These are phyloP conservation scores for Calamus simplicifolius DNA, from an alignment of 176 grass and related monocot species.

Conservation along the genomic window DNA sequence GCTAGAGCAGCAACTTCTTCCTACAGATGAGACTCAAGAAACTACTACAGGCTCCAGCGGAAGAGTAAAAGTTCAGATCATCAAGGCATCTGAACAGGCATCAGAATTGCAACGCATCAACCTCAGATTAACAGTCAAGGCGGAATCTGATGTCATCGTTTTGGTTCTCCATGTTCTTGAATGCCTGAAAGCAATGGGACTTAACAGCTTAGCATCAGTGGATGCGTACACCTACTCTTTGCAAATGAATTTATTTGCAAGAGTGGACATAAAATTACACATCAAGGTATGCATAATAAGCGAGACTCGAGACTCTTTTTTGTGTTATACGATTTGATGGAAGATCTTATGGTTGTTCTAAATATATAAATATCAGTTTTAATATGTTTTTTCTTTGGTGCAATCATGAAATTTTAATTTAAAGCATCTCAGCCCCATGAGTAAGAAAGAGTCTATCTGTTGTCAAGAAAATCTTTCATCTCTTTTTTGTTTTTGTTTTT, in stretches of 20 bases:
- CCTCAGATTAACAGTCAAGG: slow-evolving; percentile 60
- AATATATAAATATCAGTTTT: not conserved
- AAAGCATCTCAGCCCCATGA: too few species aligned
- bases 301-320: slow-evolving; percentile 1
- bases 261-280: slow-evolving; percentile 62
- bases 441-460: too few species aligned
- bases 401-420: too few species aligned
- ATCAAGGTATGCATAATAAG: slow-evolving; percentile 33
- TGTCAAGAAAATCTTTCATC: too few species aligned
- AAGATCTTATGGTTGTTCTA: not conserved
- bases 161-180: slow-evolving; percentile 69
- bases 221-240: slow-evolving; percentile 67
- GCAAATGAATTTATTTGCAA: slow-evolving; percentile 52
- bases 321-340: not conserved
- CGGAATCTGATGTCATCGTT: slow-evolving; percentile 65
- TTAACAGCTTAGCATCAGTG: slow-evolving; percentile 43
- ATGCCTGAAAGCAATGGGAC: slow-evolving; percentile 40
- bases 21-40: not conserved
- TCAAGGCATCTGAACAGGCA: slow-evolving; percentile 12
- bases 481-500: too few species aligned
- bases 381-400: too few species aligned
- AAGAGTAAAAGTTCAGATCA: slow-evolving; percentile 44
- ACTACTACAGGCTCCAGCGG: slow-evolving; percentile 4
- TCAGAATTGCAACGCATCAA: slow-evolving; percentile 32
- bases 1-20: slow-evolving; percentile 46